Percentiles rank a stretch among this genome's conserved stretches.
Evolutionary conservation across 2,329 filamentous ascomycete genomes (phyloP).

Genomic region (Talaromyces sp.): DNA sequence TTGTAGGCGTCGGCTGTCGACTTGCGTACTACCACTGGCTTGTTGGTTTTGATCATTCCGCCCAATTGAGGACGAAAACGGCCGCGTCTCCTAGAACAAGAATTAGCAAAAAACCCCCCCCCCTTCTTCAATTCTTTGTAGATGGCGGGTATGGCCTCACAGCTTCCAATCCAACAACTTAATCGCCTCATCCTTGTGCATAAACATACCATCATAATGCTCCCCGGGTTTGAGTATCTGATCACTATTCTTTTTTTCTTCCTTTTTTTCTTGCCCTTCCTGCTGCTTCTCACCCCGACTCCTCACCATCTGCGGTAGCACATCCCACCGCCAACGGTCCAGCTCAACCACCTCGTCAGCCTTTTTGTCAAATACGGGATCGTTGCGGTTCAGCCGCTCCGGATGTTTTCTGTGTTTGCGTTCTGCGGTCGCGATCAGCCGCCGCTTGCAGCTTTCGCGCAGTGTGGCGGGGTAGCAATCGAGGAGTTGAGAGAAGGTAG

Average conservation of each 20-base stretch:
- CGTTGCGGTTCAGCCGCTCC: conserved; percentile 9
- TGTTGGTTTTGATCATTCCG: conserved; percentile 35
- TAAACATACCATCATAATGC: conserved; percentile 4
- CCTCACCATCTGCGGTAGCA: conserved; percentile 22
- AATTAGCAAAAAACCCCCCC: not conserved
- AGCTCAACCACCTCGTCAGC: conserved; percentile 24
- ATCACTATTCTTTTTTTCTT: conserved; percentile 10
- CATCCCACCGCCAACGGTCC: conserved; percentile 35
- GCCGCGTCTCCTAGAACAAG: conserved; percentile 32
- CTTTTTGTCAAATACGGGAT: conserved; percentile 12
- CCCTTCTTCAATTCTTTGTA: no score
- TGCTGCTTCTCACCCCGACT: conserved; percentile 9
- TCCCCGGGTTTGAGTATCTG: conserved; percentile 14
- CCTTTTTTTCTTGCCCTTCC: not conserved
- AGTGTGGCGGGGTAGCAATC: conserved; percentile 22
- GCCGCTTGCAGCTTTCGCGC: conserved; percentile 19
- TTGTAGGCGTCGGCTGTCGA: conserved; percentile 25
- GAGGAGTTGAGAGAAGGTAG: conserved; percentile 23
- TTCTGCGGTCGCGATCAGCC: conserved; percentile 17
- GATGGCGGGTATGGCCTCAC: conserved; percentile 26
- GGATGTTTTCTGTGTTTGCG: conserved; percentile 13
- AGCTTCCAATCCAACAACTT: conserved; percentile 41
- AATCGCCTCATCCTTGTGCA: conserved; percentile 29
- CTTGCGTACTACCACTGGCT: conserved; percentile 17
- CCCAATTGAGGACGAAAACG: conserved; percentile 33